Evolutionary conservation across 371 early-diverging fungal species (phyloP).

Genomic region (Mucor irregularis): DNA sequence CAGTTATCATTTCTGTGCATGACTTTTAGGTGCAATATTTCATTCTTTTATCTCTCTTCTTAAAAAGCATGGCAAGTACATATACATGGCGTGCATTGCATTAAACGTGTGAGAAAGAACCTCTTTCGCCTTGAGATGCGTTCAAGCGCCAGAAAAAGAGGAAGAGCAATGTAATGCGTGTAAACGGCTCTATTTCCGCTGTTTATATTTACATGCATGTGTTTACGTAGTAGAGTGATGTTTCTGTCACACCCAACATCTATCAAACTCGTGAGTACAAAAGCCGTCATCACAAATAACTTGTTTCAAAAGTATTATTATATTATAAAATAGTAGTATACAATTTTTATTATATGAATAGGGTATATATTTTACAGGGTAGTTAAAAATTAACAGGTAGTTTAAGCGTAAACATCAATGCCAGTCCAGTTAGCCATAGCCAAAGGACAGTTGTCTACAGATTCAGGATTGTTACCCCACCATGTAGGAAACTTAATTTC

Average conservation of each 20-base stretch:
- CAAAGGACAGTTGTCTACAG: constrained; percentile 40
- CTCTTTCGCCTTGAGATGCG: not conserved
- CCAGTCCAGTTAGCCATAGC: constrained; percentile 41
- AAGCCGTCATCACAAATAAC: not conserved
- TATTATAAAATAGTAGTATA: not conserved
- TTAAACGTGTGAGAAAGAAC: not conserved
- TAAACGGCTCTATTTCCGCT: too few species aligned
- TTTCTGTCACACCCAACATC: too few species aligned
- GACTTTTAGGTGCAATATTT: too few species aligned
- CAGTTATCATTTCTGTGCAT: too few species aligned
- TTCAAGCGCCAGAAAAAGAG: too few species aligned
- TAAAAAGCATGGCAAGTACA: too few species aligned
- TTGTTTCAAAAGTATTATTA: not conserved
- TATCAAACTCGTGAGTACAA: too few species aligned
- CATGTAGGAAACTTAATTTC: constrained; percentile 37
- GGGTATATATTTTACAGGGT: not conserved
- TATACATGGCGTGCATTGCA: not conserved
- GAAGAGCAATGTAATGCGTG: too few species aligned
- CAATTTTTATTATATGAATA: not conserved
- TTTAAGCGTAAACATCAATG: constrained; percentile 37
- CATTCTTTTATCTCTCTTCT: not conserved
- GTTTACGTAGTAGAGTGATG: too few species aligned
- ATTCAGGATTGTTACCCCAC: constrained; percentile 41
- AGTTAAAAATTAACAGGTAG: too few species aligned
- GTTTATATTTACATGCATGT: too few species aligned